These are phyloP conservation scores for Castanea sativa DNA, from an alignment of 306 rosid genomes.

Conservation along the genomic window DNA sequence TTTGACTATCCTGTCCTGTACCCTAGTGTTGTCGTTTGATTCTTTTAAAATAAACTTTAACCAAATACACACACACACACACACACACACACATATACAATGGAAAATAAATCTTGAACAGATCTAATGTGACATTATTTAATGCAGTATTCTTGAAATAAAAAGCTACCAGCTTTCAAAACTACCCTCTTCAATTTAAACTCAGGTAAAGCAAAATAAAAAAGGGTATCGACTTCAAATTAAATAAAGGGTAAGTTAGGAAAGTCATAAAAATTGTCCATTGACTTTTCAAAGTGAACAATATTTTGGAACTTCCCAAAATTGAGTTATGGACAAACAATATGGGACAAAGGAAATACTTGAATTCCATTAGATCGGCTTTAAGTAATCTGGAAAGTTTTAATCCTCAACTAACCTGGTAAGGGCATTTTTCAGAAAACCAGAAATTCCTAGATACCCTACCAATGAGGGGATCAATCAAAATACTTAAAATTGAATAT, in stretches of 20 bases:
- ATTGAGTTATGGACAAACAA: too few relatives aligned
- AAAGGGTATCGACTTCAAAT: too few relatives aligned
- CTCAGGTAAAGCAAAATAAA: too few relatives aligned
- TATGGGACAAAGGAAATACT: neutral
- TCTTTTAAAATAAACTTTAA: too few relatives aligned
- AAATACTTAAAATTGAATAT: neutral
- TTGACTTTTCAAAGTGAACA: too few relatives aligned
- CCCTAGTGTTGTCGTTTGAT: neutral
- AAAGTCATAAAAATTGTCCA: too few relatives aligned
- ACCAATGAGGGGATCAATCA: neutral
- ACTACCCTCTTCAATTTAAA: too few relatives aligned
- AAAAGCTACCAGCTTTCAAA: too few relatives aligned
- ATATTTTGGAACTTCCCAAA: too few relatives aligned
- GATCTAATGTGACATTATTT: neutral
- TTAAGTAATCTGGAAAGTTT: neutral
- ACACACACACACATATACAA: neutral
- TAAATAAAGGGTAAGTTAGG: too few relatives aligned
- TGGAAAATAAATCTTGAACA: neutral
- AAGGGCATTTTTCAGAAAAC: neutral
- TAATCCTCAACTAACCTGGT: neutral
- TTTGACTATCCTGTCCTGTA: neutral
- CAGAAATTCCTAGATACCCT: neutral
- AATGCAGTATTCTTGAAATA: too few relatives aligned
- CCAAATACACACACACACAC: too few relatives aligned
- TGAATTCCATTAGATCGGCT: neutral